phyloP scores from a whole-genome alignment of 495 filamentous ascomycete species.

The Aspergillus indologenus region DNA sequence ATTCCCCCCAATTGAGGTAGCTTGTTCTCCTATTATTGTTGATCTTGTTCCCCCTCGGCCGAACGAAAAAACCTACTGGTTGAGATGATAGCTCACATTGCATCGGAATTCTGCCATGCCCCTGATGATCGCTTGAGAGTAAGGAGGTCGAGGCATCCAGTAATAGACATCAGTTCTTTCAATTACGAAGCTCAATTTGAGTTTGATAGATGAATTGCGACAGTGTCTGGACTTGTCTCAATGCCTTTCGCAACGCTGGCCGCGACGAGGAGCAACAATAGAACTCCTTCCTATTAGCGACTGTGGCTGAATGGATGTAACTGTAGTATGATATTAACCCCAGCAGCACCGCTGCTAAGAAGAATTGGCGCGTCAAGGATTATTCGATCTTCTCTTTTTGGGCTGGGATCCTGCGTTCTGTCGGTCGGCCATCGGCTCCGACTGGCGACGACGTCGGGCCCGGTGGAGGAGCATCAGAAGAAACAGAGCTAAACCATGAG shows the following conservation, averaged over 20 bases:
- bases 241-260: neutral
- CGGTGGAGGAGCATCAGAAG: neutral
- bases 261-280: neutral
- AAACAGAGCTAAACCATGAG: neutral
- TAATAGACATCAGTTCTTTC: neutral
- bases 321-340: neutral
- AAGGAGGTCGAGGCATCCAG: neutral
- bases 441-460: neutral
- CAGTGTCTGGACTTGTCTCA: neutral
- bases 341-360: neutral
- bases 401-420: neutral
- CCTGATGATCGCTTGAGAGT: neutral
- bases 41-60: neutral
- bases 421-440: constrained; percentile 5
- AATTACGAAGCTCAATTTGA: neutral
- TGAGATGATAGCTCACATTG: neutral
- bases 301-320: neutral
- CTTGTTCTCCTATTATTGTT: neutral
- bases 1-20: neutral
- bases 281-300: neutral
- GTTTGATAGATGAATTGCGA: neutral
- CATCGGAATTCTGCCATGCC: neutral
- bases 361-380: neutral
- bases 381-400: neutral
- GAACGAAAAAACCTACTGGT: neutral